phyloP scores from a whole-genome alignment of 805 yeast genomes.

The Metschnikowia similis region DNA sequence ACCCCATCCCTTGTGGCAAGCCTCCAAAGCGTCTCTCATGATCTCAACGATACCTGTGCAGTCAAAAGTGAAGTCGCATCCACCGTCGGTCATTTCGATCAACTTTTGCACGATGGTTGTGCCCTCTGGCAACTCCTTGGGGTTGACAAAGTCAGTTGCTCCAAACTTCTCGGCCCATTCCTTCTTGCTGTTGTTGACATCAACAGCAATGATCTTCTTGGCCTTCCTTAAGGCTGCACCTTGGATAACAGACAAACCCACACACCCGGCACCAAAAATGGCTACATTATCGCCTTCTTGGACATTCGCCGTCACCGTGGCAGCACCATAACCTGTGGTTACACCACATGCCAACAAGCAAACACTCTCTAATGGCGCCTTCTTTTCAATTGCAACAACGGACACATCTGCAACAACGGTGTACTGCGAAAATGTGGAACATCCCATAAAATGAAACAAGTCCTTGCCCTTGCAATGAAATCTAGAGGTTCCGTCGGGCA shows the following conservation, averaged over 20 bases:
- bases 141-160: constrained; percentile 92
- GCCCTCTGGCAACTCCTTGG: constrained; percentile 69
- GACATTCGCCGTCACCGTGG: constrained; percentile 87
- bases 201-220: constrained; percentile 76
- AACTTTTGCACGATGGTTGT: constrained; percentile 75
- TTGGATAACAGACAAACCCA: constrained; percentile 92
- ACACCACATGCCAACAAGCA: constrained; percentile 98
- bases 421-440: constrained; percentile 94
- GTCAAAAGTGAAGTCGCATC: constrained; percentile 93
- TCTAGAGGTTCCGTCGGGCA: constrained; percentile 98
- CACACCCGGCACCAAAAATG: constrained; percentile 96
- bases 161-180: constrained; percentile 87
- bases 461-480: constrained; percentile 83
- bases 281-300: constrained; percentile 91
- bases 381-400: constrained; percentile 82
- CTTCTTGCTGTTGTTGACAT: constrained; percentile 78
- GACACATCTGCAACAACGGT: constrained; percentile 98
- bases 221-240: constrained; percentile 89
- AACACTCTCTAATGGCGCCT: constrained; percentile 80
- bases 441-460: constrained; percentile 93
- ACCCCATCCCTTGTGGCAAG: constrained; percentile 99
- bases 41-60: constrained; percentile 96
- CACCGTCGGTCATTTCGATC: constrained; percentile 92
- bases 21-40: constrained; percentile 94
- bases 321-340: constrained; percentile 98